These are phyloP conservation scores for Boletus subparvulus DNA, from an alignment of 768 basidiomycete genomes.

Conservation along the genomic window DNA sequence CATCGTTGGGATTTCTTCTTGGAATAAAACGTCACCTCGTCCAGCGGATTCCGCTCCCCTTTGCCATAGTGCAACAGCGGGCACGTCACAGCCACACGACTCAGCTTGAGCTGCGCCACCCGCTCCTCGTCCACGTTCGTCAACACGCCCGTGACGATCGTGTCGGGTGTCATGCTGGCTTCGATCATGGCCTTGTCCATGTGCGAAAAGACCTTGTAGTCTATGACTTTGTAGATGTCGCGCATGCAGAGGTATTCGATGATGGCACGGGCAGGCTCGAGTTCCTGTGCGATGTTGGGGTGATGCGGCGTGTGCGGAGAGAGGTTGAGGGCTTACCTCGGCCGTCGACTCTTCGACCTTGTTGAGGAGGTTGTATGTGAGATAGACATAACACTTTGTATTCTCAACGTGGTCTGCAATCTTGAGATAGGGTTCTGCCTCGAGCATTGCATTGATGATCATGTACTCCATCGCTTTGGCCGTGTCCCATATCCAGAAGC, in stretches of 20 bases:
- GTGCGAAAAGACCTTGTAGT: conserved; percentile 53
- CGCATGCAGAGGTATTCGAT: conserved; percentile 60
- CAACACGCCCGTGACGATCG: conserved; percentile 40
- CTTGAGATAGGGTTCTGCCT: conserved; percentile 63
- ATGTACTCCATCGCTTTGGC: conserved; percentile 81
- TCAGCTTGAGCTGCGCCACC: conserved; percentile 37
- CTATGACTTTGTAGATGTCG: conserved; percentile 69
- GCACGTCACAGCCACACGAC: conserved; percentile 65
- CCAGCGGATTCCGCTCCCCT: conserved; percentile 65
- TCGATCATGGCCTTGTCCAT: conserved; percentile 28
- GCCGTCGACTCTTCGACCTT: conserved; percentile 55
- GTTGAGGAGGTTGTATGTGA: conserved; percentile 68
- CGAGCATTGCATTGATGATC: conserved; percentile 76
- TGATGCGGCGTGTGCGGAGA: too few relatives aligned
- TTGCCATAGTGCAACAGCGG: conserved; percentile 76
- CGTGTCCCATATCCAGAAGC: conserved; percentile 20
- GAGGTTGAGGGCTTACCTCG: conserved; percentile 3
- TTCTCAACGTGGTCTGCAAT: conserved; percentile 57
- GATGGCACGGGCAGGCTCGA: conserved; percentile 57
- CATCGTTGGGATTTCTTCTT: conserved; percentile 60
- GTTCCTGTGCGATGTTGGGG: conserved; percentile 43
- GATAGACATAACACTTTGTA: conserved; percentile 56
- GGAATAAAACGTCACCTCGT: conserved; percentile 70
- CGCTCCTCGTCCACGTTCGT: conserved; percentile 26
- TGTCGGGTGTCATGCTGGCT: conserved; percentile 35